Evolutionary conservation across 495 filamentous ascomycete genomes (phyloP).

Genomic region (Schizothecium vesticola): DNA sequence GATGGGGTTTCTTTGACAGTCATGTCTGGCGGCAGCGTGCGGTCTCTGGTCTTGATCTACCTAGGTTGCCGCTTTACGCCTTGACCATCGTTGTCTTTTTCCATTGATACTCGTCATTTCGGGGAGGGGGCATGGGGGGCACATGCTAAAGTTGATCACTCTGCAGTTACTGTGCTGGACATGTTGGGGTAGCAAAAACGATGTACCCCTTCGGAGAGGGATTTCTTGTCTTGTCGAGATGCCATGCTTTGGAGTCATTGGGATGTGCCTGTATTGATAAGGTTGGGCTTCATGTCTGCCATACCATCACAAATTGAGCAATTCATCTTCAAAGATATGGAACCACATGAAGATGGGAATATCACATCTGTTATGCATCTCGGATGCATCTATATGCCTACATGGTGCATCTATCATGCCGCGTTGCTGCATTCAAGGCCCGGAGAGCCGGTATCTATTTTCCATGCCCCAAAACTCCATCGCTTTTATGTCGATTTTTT

Average conservation of each 20-base stretch:
- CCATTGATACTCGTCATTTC: background rate
- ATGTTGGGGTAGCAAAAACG: background rate
- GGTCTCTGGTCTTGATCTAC: background rate
- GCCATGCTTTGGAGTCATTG: background rate
- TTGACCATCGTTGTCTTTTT: background rate
- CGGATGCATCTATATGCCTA: background rate
- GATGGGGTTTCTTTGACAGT: constrained; percentile 29
- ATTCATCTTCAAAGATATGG: background rate
- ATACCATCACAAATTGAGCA: background rate
- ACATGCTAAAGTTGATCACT: background rate
- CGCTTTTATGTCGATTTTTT: background rate
- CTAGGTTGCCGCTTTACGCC: background rate
- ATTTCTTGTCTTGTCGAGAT: background rate
- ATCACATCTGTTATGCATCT: background rate
- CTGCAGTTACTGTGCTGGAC: background rate
- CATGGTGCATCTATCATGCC: background rate
- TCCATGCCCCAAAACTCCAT: background rate
- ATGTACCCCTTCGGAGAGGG: background rate
- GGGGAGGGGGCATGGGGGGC: background rate
- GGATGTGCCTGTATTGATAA: background rate
- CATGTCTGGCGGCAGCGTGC: constrained; percentile 46
- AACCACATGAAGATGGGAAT: background rate
- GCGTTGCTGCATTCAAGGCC: background rate
- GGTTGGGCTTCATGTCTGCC: too few relatives aligned
- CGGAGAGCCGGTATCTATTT: constrained; percentile 2